phyloP scores from a whole-genome alignment of 305 asterid genomes.

The Rubia peregrina region DNA sequence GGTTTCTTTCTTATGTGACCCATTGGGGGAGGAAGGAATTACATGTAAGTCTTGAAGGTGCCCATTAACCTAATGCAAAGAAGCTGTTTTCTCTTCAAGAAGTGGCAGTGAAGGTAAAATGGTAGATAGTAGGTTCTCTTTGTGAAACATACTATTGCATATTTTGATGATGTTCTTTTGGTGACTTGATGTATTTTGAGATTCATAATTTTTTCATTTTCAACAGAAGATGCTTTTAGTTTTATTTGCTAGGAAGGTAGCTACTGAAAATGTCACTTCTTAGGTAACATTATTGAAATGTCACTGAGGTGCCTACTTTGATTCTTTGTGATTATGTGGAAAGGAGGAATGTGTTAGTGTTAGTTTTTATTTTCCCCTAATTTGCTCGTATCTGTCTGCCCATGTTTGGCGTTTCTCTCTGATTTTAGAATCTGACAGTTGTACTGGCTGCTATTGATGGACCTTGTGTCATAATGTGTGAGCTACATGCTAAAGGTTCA shows the following conservation, averaged over 20 bases:
- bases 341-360: background rate
- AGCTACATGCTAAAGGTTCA: background rate
- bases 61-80: background rate
- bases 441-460: background rate
- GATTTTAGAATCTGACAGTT: background rate
- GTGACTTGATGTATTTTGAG: background rate
- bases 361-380: background rate
- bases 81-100: background rate
- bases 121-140: background rate
- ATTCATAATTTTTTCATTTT: constrained; percentile 3
- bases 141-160: background rate
- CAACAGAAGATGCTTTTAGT: background rate
- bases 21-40: background rate
- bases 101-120: background rate
- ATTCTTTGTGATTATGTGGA: background rate
- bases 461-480: background rate
- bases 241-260: background rate
- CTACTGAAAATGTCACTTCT: background rate
- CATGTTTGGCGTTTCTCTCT: background rate
- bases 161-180: background rate
- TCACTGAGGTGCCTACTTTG: background rate
- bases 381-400: background rate
- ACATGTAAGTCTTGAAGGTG: background rate
- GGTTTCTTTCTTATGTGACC: background rate
- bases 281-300: background rate